Evolutionary conservation across 78 protist species (phyloP).

Genomic region (Guillardia theta): DNA sequence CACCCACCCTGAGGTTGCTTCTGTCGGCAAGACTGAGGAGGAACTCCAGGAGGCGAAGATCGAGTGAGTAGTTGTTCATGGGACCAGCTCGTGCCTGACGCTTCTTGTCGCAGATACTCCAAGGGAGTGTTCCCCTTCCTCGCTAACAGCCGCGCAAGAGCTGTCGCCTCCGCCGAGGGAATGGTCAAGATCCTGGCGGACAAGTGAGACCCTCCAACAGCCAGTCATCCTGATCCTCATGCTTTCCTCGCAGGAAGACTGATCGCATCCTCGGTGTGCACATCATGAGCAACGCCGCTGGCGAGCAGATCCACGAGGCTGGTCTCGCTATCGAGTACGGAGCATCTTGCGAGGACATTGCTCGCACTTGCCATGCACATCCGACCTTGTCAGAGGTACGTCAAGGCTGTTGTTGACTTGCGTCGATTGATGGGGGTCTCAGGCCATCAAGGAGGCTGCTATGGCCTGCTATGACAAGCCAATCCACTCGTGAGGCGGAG

Average conservation of each 20-base stretch:
- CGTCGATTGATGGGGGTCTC: background rate
- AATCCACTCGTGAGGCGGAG: slow-evolving; percentile 89
- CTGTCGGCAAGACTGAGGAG: slow-evolving; percentile 98
- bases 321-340: slow-evolving; percentile 94
- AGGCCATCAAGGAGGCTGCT: slow-evolving; percentile 97
- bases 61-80: background rate
- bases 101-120: slow-evolving; percentile 52
- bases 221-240: too few relatives aligned
- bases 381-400: slow-evolving; percentile 67
- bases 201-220: too few relatives aligned
- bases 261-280: slow-evolving; percentile 91
- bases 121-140: slow-evolving; percentile 94
- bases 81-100: background rate
- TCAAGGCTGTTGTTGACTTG: background rate
- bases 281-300: slow-evolving; percentile 68
- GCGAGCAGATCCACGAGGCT: slow-evolving; percentile 81
- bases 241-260: too few relatives aligned
- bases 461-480: slow-evolving; percentile 85
- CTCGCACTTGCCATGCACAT: slow-evolving; percentile 97
- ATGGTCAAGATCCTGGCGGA: slow-evolving; percentile 89
- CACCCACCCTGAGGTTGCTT: slow-evolving; percentile 99
- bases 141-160: slow-evolving; percentile 96
- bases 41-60: slow-evolving; percentile 83
- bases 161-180: slow-evolving; percentile 88
- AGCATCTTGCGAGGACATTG: slow-evolving; percentile 91